Conservation (phyloP, 371 early-diverging fungal genomes). For the Actinomucor elegans region DNA sequence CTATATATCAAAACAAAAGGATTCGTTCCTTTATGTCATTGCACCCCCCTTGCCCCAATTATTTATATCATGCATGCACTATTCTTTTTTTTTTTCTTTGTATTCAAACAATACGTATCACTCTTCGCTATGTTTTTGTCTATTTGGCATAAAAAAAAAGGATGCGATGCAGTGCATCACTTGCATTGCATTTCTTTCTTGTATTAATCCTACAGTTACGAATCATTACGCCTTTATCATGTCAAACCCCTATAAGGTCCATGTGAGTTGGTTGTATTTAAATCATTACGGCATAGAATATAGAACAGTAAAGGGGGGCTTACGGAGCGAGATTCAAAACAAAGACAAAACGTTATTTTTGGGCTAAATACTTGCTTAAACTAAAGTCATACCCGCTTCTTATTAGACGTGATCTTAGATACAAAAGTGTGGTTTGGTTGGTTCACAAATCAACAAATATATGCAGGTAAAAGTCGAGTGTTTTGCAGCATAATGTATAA, state of each 20-base stretch:
- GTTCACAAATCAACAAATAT: conserved; percentile 13
- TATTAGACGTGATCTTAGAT: not conserved
- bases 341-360: conserved; percentile 16
- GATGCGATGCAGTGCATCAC: too few relatives aligned
- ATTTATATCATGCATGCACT: not conserved
- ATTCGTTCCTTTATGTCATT: too few relatives aligned
- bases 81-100: conserved; percentile 1
- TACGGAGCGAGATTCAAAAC: conserved; percentile 5
- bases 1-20: too few relatives aligned
- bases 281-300: conserved; percentile 15
- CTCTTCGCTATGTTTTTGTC: not conserved
- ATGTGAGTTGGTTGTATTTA: conserved; percentile 11
- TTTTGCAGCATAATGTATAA: conserved; percentile 30
- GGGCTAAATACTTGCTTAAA: conserved; percentile 11
- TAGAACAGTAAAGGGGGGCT: not conserved
- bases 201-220: not conserved
- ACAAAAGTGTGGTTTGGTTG: conserved; percentile 6
- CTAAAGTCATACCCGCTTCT: conserved; percentile 20
- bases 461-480: conserved; percentile 41
- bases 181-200: conserved; percentile 18
- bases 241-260: not conserved
- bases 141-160: not conserved
- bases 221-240: not conserved
- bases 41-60: too few relatives aligned
- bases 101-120: too few relatives aligned